phyloP scores from a whole-genome alignment of 352 stramenopile genomes.

The Pythium guiyangense region DNA sequence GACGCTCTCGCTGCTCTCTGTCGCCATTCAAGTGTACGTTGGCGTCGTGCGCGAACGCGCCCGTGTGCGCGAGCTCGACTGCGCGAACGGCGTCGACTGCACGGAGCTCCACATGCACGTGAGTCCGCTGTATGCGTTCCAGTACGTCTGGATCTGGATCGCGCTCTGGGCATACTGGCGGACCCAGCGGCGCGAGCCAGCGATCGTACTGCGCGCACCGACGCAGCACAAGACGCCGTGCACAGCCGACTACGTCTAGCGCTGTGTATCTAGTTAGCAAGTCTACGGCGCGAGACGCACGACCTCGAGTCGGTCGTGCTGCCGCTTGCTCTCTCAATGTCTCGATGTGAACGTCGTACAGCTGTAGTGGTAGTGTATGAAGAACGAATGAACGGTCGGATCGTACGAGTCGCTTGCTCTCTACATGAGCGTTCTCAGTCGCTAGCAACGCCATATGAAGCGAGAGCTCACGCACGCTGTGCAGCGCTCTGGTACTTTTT shows the following conservation, averaged over 20 bases:
- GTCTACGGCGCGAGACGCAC: too few species aligned
- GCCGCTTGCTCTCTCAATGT: too few species aligned
- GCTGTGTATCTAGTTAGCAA: neutral
- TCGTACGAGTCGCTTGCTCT: too few species aligned
- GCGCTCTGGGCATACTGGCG: conserved; percentile 12
- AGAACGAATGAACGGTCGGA: too few species aligned
- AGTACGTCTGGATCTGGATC: conserved; percentile 20
- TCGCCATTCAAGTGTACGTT: conserved; percentile 40
- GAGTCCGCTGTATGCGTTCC: conserved; percentile 32
- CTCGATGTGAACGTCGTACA: too few species aligned
- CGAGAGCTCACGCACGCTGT: conserved; percentile 29
- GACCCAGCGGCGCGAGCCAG: conserved; percentile 8
- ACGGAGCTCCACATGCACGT: conserved; percentile 28
- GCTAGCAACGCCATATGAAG: neutral
- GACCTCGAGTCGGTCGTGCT: too few species aligned
- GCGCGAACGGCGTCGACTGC: conserved; percentile 51
- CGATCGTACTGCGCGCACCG: neutral
- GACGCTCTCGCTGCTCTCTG: conserved; percentile 29
- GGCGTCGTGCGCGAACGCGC: conserved; percentile 20
- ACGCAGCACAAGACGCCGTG: conserved; percentile 5
- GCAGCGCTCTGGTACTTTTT: conserved; percentile 79
- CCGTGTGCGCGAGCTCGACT: conserved; percentile 34
- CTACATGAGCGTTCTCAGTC: neutral
- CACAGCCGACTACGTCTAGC: neutral
- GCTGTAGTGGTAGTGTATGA: too few species aligned